phyloP scores from a whole-genome alignment of 805 yeast genomes.

The Starmerella stigmatis region DNA sequence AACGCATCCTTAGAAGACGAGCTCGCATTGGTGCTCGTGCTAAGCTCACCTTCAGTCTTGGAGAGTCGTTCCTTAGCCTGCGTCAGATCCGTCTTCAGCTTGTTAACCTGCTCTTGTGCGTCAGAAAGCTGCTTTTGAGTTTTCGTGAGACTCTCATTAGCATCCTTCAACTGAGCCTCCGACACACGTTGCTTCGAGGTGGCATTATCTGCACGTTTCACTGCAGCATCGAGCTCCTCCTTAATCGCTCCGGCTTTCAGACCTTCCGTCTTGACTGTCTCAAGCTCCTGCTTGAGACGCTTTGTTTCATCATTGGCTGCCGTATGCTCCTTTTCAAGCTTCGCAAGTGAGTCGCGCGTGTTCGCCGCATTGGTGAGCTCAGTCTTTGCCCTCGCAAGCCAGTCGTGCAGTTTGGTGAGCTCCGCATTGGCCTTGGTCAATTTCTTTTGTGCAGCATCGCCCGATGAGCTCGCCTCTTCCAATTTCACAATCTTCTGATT shows the following conservation, averaged over 20 bases:
- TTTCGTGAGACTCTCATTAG: background rate
- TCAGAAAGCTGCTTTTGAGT: background rate
- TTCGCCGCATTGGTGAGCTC: constrained; percentile 10
- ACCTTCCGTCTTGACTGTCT: constrained; percentile 8
- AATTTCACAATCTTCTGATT: constrained; percentile 17
- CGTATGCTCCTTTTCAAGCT: constrained; percentile 13
- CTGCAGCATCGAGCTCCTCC: constrained; percentile 1
- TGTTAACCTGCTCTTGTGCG: background rate
- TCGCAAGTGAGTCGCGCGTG: background rate
- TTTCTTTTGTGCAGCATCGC: background rate
- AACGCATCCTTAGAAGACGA: constrained; percentile 12
- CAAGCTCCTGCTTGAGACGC: constrained; percentile 18
- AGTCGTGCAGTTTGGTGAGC: constrained; percentile 17
- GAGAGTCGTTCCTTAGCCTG: background rate
- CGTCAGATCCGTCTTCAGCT: background rate
- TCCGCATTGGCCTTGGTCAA: constrained; percentile 17
- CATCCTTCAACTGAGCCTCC: background rate
- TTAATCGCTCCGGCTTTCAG: background rate
- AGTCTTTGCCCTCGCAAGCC: constrained; percentile 23
- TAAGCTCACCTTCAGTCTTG: background rate
- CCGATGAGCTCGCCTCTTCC: constrained; percentile 1
- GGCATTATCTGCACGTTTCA: background rate
- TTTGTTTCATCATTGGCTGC: constrained; percentile 11
- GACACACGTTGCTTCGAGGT: background rate
- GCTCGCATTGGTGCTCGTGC: constrained; percentile 13